Conservation (phyloP, 2,329 filamentous ascomycete genomes). For the Thielaviopsis punctulata region DNA sequence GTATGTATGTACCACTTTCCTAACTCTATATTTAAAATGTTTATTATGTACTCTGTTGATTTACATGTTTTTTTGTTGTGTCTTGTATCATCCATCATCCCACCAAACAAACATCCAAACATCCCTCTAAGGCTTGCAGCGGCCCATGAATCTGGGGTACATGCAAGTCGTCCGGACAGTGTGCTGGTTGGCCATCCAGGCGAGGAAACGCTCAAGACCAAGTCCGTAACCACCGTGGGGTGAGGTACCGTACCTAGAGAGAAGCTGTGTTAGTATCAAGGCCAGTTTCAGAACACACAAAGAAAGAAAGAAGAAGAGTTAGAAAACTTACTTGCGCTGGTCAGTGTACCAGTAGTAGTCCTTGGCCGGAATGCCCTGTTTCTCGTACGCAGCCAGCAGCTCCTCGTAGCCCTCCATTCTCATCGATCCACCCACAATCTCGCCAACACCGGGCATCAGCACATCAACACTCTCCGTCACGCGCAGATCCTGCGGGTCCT, state of each 20-base stretch:
- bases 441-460: conserved; percentile 81
- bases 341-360: conserved; percentile 99
- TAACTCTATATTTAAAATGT: neutral
- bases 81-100: neutral
- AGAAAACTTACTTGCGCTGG: conserved; percentile 63
- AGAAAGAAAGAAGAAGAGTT: neutral
- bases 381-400: conserved; percentile 72
- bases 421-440: conserved; percentile 95
- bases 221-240: conserved; percentile 89
- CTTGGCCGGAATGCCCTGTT: conserved; percentile 66
- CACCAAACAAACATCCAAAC: neutral
- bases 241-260: conserved; percentile 62
- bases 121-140: conserved; percentile 50
- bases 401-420: conserved; percentile 86
- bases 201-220: conserved; percentile 63
- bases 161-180: conserved; percentile 51
- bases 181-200: conserved; percentile 47
- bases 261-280: conserved; percentile 9
- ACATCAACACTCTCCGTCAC: conserved; percentile 87
- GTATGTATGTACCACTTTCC: neutral
- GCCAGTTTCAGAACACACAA: neutral
- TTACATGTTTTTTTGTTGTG: neutral
- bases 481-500: conserved; percentile 56
- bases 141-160: conserved; percentile 66
- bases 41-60: neutral